Percentiles rank a stretch among this genome's conserved stretches.
Evolutionary conservation across 2,329 filamentous ascomycete species (phyloP).

Genomic region (Trichoderma oligosporum): DNA sequence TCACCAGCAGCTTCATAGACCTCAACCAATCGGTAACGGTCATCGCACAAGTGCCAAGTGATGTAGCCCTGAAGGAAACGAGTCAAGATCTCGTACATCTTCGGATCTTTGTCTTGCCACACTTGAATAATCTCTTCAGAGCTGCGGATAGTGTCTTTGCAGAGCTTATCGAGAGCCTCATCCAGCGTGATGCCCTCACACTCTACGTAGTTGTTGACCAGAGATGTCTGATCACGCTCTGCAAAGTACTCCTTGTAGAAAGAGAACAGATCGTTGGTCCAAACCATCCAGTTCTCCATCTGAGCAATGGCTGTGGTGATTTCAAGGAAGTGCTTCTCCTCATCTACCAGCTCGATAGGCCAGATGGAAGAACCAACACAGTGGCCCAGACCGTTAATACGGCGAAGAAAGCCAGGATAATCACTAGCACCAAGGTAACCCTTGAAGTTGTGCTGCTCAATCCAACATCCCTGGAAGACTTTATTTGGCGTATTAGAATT

Average conservation of each 20-base stretch:
- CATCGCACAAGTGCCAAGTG: slow-evolving; percentile 24
- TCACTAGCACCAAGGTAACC: slow-evolving; percentile 22
- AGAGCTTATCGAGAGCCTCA: slow-evolving; percentile 23
- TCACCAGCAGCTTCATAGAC: slow-evolving; percentile 13
- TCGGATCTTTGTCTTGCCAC: slow-evolving; percentile 22
- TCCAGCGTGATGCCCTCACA: slow-evolving; percentile 18
- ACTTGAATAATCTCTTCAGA: slow-evolving; percentile 23
- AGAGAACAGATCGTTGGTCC: slow-evolving; percentile 25
- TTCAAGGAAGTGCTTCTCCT: slow-evolving; percentile 21
- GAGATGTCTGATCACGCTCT: slow-evolving; percentile 22
- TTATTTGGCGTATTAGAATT: not conserved
- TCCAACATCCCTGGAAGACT: slow-evolving; percentile 25
- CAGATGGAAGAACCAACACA: slow-evolving; percentile 21
- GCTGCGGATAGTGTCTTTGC: slow-evolving; percentile 19
- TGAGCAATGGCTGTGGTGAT: slow-evolving; percentile 22
- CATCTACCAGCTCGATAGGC: slow-evolving; percentile 20
- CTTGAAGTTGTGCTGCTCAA: slow-evolving; percentile 25
- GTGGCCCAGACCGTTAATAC: slow-evolving; percentile 25
- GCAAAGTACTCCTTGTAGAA: slow-evolving; percentile 25
- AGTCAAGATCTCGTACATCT: slow-evolving; percentile 12
- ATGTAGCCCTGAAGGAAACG: slow-evolving; percentile 24
- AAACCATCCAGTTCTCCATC: slow-evolving; percentile 25
- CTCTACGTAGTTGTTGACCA: slow-evolving; percentile 23
- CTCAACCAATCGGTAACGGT: slow-evolving; percentile 22
- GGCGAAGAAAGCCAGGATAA: slow-evolving; percentile 24